Evolutionary conservation across 768 basidiomycete species (phyloP), one percentile per base, ranked within the genome.

Genomic region (Lentinula aciculospora): DNA sequence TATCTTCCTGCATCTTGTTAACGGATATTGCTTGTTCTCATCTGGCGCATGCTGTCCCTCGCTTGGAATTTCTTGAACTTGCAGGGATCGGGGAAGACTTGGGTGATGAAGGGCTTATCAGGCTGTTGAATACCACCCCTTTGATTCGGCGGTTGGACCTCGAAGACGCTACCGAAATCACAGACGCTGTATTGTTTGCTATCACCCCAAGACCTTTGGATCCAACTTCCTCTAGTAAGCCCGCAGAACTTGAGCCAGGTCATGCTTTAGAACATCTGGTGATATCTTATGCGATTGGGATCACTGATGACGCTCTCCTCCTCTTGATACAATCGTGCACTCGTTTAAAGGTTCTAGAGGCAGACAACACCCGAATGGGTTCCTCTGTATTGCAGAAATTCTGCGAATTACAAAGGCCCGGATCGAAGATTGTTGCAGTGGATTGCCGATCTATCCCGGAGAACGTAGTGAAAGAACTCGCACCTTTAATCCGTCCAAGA

Each of bases 141-240:
- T 68, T 76, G 60, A 84, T 97, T 47, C 79, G 84, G 56, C 82
- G 82, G 45, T 72, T 96, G 39, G 94, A 97, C 67, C 73, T 97
- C n/a, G 94, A 96, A 66, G 89, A 92, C 62, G 91, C 91, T 5
- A 69, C 71, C 12, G 80, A 85, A 17, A 81, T 94, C 54, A 87
- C 82, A 1, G 92, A 96, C 68, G 71, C 76, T 2, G 79, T 94
- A n/a, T 68, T 96, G 25, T 72, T 74, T 19, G 74, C 76, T 0
- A 73, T 97, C 32, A 89, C 88, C 1, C 88, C 85, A 4, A 53
- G 53, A 17, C 42, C 63, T 13, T 55, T 63, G 19, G 44, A 23
- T 23, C 23, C 25, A 9, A 4, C 42, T 19, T 13, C 25, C 17
- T 12, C n/a, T 12, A 10, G 9, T 21, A 13, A 25, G 9, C 19